Percentiles rank a stretch among this genome's conserved stretches.
These are phyloP conservation scores for Haberlea rhodopensis DNA, from an alignment of 257 asterid genomes.

Conservation along the genomic window DNA sequence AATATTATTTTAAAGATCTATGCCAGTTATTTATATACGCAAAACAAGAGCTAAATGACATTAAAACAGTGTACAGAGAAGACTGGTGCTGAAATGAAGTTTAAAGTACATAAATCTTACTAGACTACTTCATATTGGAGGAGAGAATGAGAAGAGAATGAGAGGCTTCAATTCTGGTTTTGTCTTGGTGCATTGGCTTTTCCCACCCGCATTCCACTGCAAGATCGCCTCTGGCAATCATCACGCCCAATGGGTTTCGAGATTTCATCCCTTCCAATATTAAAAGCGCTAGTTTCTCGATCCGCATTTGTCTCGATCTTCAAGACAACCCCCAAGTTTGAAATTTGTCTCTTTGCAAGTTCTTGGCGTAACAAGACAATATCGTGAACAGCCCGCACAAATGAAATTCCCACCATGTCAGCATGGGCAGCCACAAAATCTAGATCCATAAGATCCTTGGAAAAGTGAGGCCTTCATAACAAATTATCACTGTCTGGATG, in stretches of 20 bases:
- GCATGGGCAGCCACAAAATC: constrained; percentile 69
- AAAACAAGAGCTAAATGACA: not conserved
- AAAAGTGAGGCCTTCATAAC: constrained; percentile 72
- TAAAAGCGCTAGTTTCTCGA: constrained; percentile 55
- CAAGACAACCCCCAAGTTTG: constrained; percentile 53
- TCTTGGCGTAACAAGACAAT: constrained; percentile 54
- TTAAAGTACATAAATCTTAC: not conserved
- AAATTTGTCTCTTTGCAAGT: constrained; percentile 45
- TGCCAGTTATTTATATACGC: not conserved
- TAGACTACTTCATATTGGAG: constrained; percentile 22
- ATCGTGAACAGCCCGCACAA: constrained; percentile 56
- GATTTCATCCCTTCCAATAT: constrained; percentile 64
- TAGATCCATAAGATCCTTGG: constrained; percentile 68
- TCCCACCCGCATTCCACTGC: constrained; percentile 89
- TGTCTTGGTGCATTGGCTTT: constrained; percentile 35
- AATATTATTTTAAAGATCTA: too few relatives aligned
- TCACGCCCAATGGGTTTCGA: constrained; percentile 60
- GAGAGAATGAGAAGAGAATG: too few relatives aligned
- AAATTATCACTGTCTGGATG: constrained; percentile 58
- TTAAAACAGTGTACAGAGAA: not conserved
- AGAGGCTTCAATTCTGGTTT: constrained; percentile 54
- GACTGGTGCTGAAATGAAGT: not conserved
- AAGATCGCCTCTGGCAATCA: constrained; percentile 83
- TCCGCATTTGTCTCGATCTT: constrained; percentile 74
- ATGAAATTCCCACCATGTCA: constrained; percentile 70